Conservation (phyloP, 2,329 filamentous ascomycete species). For the Proliferodiscus dingleyae region DNA sequence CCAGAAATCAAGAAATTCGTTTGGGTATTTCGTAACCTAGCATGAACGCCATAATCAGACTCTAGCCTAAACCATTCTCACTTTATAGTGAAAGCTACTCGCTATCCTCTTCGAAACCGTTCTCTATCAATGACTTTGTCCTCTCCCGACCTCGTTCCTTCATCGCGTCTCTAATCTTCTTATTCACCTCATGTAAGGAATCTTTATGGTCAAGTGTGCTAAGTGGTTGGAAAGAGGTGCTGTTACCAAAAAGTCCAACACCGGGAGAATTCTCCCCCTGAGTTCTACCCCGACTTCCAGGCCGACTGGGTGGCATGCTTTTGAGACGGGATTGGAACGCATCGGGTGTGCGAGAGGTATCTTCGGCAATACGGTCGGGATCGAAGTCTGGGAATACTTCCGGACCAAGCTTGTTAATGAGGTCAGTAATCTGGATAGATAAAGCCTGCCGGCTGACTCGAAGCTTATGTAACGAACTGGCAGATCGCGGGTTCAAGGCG, state of each 20-base stretch:
- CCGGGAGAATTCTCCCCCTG: slow-evolving; percentile 27
- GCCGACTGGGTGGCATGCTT: slow-evolving; percentile 27
- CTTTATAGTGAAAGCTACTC: too few species aligned
- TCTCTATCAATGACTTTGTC: slow-evolving; percentile 30
- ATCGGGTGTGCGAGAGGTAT: slow-evolving; percentile 39
- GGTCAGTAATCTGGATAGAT: slow-evolving; percentile 75
- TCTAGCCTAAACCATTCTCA: too few species aligned
- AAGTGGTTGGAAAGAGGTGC: slow-evolving; percentile 74
- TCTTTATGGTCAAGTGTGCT: slow-evolving; percentile 63
- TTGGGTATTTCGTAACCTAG: too few species aligned
- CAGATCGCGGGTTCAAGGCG: slow-evolving; percentile 77
- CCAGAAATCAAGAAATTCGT: too few species aligned
- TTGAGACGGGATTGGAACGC: slow-evolving; percentile 21
- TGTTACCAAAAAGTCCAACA: slow-evolving; percentile 63
- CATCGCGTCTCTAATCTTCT: slow-evolving; percentile 83
- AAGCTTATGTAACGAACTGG: slow-evolving; percentile 77
- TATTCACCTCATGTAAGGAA: slow-evolving; percentile 75
- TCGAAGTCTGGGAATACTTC: slow-evolving; percentile 98
- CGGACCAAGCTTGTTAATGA: slow-evolving; percentile 92
- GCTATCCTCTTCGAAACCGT: slow-evolving; percentile 41
- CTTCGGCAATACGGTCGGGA: slow-evolving; percentile 62
- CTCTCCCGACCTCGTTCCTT: slow-evolving; percentile 58
- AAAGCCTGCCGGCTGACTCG: slow-evolving; percentile 68
- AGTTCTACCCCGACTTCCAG: slow-evolving; percentile 37
- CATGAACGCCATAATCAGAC: too few species aligned